Conservation (phyloP, 139 green algal species). For the Chlamydomonas schloesseri region DNA sequence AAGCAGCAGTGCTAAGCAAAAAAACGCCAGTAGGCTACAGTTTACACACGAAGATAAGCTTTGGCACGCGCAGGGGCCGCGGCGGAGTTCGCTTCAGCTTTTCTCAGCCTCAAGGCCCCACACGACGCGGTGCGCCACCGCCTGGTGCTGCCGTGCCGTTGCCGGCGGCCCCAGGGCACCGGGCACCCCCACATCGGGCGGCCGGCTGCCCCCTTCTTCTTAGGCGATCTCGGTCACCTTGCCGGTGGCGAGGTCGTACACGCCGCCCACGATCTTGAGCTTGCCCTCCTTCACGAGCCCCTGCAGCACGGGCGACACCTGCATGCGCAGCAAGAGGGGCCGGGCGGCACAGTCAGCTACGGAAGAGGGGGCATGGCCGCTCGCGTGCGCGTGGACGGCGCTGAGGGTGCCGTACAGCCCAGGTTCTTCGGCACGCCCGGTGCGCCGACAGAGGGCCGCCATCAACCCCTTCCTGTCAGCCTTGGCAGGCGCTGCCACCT, state of each 20-base stretch:
- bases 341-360: not conserved
- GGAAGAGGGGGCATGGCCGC: not conserved
- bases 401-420: not conserved
- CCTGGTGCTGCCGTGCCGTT: not conserved
- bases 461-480: not conserved
- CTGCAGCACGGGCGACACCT: constrained; percentile 4
- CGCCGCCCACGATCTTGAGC: constrained; percentile 2
- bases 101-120: not conserved
- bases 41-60: not conserved
- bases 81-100: not conserved
- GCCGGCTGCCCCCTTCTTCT: not conserved
- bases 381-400: not conserved
- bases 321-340: not conserved
- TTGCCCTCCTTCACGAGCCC: constrained; percentile 6
- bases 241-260: constrained; percentile 4
- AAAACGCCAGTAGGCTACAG: not conserved
- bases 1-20: not conserved
- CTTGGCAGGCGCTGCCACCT: not conserved
- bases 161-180: not conserved
- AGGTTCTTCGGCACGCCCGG: not conserved
- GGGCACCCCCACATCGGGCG: not conserved
- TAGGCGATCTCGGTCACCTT: not conserved
- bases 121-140: not conserved
- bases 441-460: not conserved
- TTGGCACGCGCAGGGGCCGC: not conserved